Evolutionary conservation across 495 filamentous ascomycete species (phyloP).

Genomic region (Talaromyces borbonicus): DNA sequence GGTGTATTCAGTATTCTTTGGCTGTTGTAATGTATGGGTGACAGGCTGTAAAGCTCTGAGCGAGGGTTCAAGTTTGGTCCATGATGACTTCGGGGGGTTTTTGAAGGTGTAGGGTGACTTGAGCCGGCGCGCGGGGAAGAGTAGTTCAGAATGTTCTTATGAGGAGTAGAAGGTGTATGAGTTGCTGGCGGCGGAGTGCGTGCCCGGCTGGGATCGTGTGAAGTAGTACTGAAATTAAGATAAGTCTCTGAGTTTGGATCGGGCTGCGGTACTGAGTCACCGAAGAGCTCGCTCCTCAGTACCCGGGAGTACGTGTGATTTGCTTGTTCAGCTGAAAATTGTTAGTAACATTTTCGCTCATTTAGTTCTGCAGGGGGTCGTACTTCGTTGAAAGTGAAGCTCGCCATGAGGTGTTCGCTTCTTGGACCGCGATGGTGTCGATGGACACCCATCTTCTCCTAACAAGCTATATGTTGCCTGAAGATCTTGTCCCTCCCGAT

Average conservation of each 20-base stretch:
- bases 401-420: conserved; percentile 83
- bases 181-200: conserved; percentile 67
- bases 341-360: conserved; percentile 26
- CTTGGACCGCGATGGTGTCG: conserved; percentile 76
- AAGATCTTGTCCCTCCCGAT: conserved; percentile 85
- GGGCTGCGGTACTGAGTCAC: conserved; percentile 74
- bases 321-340: conserved; percentile 74
- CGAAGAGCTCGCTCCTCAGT: conserved; percentile 83
- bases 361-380: conserved; percentile 18
- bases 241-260: conserved; percentile 56
- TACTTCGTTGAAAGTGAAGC: conserved; percentile 89
- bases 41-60: conserved; percentile 88
- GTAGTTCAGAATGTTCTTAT: conserved; percentile 95
- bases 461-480: conserved; percentile 84
- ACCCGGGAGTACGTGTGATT: conserved; percentile 86
- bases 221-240: conserved; percentile 45
- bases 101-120: conserved; percentile 71
- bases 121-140: conserved; percentile 67
- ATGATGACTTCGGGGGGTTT: conserved; percentile 80
- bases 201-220: conserved; percentile 61
- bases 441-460: conserved; percentile 83
- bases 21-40: conserved; percentile 79
- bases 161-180: conserved; percentile 84
- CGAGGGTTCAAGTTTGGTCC: conserved; percentile 75
- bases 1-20: conserved; percentile 88